A percentile compares a stretch with the other conserved stretches of the same genome.
Evolutionary conservation across 83 land plant species (phyloP).

Genomic region (Picea engelmannii): DNA sequence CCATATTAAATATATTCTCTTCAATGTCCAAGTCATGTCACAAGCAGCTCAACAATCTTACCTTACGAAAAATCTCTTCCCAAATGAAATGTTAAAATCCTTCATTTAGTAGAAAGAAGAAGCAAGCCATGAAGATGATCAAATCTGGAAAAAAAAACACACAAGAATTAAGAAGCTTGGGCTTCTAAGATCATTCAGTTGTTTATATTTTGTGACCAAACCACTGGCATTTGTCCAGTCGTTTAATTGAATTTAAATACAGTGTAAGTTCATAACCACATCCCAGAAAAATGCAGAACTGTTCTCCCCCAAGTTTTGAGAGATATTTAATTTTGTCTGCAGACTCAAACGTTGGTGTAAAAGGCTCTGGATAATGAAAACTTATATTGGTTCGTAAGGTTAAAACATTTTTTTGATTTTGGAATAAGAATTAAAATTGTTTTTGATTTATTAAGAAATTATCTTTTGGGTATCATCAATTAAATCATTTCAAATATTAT

Average conservation of each 20-base stretch:
- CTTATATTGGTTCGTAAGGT: not conserved
- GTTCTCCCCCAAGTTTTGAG: too few relatives aligned
- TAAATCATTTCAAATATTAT: too few relatives aligned
- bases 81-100: not conserved
- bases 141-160: not conserved
- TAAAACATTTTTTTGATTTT: too few relatives aligned
- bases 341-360: too few relatives aligned
- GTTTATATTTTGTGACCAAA: not conserved
- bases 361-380: too few relatives aligned
- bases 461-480: too few relatives aligned
- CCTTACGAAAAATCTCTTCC: not conserved
- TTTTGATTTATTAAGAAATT: too few relatives aligned
- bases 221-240: not conserved
- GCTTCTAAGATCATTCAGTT: not conserved
- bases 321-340: too few relatives aligned
- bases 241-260: not conserved
- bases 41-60: not conserved
- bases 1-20: not conserved
- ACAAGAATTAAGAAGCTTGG: not conserved
- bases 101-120: not conserved
- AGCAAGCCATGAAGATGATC: not conserved
- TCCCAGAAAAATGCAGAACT: too few relatives aligned
- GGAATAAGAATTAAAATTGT: too few relatives aligned
- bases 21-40: not conserved
- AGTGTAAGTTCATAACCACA: not conserved